These are phyloP conservation scores for Pinus taeda DNA, from an alignment of 75 land plant genomes.

Conservation along the genomic window DNA sequence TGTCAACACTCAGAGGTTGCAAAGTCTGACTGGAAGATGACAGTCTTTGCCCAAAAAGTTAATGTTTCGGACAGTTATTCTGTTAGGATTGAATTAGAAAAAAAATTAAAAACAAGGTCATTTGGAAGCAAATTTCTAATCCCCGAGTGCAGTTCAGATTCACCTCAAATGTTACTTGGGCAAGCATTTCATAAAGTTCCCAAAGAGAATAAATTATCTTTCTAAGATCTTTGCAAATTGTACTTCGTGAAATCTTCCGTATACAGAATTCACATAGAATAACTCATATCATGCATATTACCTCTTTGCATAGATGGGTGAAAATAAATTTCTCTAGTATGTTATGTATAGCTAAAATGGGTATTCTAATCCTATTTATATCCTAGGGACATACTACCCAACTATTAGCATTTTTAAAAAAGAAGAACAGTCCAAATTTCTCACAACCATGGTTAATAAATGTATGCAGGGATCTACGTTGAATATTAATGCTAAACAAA, in stretches of 20 bases:
- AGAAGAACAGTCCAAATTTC: background rate
- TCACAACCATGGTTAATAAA: background rate
- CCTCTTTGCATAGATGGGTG: background rate
- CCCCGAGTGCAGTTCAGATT: too few species aligned
- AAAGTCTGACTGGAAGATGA: too few species aligned
- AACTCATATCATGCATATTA: background rate
- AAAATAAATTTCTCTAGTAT: background rate
- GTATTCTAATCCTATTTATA: background rate
- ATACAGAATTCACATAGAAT: background rate
- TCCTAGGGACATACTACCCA: background rate
- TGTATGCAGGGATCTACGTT: background rate
- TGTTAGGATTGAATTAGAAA: too few species aligned
- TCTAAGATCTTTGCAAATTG: background rate
- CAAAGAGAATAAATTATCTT: too few species aligned
- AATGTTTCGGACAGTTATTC: too few species aligned
- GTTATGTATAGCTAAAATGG: background rate
- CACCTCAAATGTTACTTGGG: too few species aligned
- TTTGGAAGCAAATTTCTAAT: too few species aligned
- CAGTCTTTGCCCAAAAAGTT: too few species aligned
- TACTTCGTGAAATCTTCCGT: background rate
- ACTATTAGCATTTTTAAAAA: background rate
- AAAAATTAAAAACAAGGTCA: too few species aligned
- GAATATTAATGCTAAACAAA: too few species aligned
- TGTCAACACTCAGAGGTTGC: too few species aligned
- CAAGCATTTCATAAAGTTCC: too few species aligned